Conservation (phyloP, 2,329 filamentous ascomycete genomes). For the Metarhizium brunneum region DNA sequence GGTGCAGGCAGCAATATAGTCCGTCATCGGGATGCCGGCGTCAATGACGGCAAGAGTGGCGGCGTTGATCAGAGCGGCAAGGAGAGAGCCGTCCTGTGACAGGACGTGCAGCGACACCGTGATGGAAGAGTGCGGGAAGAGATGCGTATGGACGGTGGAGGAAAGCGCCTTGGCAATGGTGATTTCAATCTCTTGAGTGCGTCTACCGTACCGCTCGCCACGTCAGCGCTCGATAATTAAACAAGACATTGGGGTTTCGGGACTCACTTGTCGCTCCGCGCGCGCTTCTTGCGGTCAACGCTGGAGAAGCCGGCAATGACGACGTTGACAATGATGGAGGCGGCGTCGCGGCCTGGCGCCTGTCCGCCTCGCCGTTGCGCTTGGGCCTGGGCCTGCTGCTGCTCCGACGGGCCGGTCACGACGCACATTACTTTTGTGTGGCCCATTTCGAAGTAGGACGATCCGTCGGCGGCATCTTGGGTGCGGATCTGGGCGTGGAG, state of each 20-base stretch:
- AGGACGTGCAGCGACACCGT: constrained; percentile 78
- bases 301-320: constrained; percentile 81
- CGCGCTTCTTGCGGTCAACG: constrained; percentile 71
- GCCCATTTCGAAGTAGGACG: constrained; percentile 90
- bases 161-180: constrained; percentile 72
- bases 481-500: constrained; percentile 85
- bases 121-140: constrained; percentile 85
- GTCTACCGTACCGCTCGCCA: constrained; percentile 36
- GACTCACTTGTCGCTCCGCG: constrained; percentile 66
- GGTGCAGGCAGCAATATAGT: constrained; percentile 83
- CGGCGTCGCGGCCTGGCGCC: constrained; percentile 34
- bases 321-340: constrained; percentile 69
- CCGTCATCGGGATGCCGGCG: constrained; percentile 89
- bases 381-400: constrained; percentile 46
- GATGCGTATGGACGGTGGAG: constrained; percentile 69
- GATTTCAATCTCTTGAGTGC: constrained; percentile 70
- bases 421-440: constrained; percentile 97
- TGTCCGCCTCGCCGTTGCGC: constrained; percentile 24
- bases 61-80: constrained; percentile 86
- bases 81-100: constrained; percentile 78
- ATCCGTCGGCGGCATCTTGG: constrained; percentile 86
- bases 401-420: constrained; percentile 75
- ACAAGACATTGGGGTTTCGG: too few relatives aligned
- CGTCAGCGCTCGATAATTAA: neutral
- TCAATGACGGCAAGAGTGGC: constrained; percentile 87